Conservation (phyloP, 148 eudicot genomes). For the Camellia lanceoleosa region DNA sequence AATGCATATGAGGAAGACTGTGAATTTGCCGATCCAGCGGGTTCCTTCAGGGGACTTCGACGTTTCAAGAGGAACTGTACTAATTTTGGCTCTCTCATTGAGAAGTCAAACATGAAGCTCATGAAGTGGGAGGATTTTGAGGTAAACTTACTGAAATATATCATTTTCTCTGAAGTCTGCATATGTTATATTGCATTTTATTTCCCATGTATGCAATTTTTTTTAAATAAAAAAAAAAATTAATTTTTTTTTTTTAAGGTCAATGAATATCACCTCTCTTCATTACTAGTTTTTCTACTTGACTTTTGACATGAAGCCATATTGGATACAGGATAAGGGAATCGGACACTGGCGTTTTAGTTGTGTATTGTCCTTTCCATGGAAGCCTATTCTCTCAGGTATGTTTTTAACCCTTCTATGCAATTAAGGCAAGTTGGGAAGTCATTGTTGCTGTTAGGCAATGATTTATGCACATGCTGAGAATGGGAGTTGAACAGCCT, state of each 20-base stretch:
- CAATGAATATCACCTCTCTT: background rate
- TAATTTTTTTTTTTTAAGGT: background rate
- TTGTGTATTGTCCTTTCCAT: slow-evolving; percentile 82
- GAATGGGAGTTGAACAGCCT: background rate
- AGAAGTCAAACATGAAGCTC: slow-evolving; percentile 81
- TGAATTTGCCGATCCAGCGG: slow-evolving; percentile 98
- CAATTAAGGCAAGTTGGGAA: background rate
- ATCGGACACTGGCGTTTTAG: slow-evolving; percentile 98
- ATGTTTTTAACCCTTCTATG: slow-evolving; percentile 12
- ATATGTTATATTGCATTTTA: background rate
- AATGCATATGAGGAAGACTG: slow-evolving; percentile 87
- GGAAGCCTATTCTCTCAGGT: slow-evolving; percentile 99
- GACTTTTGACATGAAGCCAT: background rate
- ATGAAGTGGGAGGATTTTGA: slow-evolving; percentile 92
- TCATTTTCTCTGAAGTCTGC: background rate
- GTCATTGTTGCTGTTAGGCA: background rate
- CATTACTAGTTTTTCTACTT: background rate
- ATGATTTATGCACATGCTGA: background rate
- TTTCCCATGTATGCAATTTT: background rate
- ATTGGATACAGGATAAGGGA: slow-evolving; percentile 67
- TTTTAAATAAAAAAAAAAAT: background rate
- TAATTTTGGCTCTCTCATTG: slow-evolving; percentile 78
- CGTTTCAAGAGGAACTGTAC: slow-evolving; percentile 93
- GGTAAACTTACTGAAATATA: slow-evolving; percentile 32
- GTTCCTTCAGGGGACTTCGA: slow-evolving; percentile 80